Percentiles rank a stretch among this genome's conserved stretches.
Conservation (phyloP, 257 asterid genomes). For the Avicennia marina region DNA sequence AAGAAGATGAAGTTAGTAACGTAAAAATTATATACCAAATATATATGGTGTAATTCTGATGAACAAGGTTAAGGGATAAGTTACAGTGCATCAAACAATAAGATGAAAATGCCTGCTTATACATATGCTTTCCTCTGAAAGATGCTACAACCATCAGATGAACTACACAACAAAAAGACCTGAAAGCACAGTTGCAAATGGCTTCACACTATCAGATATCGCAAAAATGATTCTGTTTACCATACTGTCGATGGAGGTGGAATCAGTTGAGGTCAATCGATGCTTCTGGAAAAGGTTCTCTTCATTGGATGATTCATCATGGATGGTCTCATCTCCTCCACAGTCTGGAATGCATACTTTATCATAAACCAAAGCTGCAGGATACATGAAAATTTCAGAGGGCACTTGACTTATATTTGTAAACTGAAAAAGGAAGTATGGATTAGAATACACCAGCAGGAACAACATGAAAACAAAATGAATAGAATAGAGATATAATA, state of each 20-base stretch:
- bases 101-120: slow-evolving; percentile 5
- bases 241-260: slow-evolving; percentile 22
- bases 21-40: too few species aligned
- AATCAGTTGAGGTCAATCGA: slow-evolving; percentile 16
- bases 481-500: not conserved
- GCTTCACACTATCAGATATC: not conserved
- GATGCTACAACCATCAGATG: slow-evolving; percentile 8
- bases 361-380: slow-evolving; percentile 25
- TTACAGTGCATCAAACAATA: slow-evolving; percentile 12
- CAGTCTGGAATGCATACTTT: slow-evolving; percentile 18
- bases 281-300: slow-evolving; percentile 22
- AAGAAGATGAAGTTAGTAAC: slow-evolving; percentile 9
- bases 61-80: too few species aligned
- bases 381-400: not conserved
- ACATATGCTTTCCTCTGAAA: slow-evolving; percentile 9
- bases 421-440: not conserved
- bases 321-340: slow-evolving; percentile 19
- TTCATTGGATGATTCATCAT: slow-evolving; percentile 22
- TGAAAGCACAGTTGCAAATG: not conserved
- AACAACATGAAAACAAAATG: not conserved
- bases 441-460: not conserved
- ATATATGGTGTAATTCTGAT: too few species aligned
- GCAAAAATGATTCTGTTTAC: slow-evolving; percentile 17
- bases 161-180: not conserved
- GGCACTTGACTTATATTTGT: not conserved